Evolutionary conservation across 2,329 filamentous ascomycete species (phyloP).

Genomic region (Trichoderma sp.): DNA sequence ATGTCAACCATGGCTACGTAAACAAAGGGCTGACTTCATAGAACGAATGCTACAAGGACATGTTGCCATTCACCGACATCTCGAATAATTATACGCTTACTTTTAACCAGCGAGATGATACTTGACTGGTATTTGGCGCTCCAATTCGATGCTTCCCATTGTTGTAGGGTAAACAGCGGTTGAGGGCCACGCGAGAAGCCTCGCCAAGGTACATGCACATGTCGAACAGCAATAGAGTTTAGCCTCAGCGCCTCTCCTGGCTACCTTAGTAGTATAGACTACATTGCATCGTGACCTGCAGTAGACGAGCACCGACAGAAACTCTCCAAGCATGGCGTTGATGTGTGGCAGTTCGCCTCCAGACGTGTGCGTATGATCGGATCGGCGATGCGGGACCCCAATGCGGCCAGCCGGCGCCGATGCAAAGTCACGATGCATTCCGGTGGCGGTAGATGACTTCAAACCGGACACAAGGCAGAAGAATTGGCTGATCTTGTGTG

Average conservation of each 20-base stretch:
- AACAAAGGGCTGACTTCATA: too few relatives aligned
- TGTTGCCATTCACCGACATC: too few relatives aligned
- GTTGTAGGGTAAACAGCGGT: background rate
- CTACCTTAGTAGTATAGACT: too few relatives aligned
- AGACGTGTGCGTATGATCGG: background rate
- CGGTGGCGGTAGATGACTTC: conserved; percentile 7
- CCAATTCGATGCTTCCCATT: background rate
- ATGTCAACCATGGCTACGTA: too few relatives aligned
- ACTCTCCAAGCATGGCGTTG: background rate
- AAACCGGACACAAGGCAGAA: background rate
- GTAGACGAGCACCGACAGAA: too few relatives aligned
- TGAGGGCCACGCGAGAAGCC: background rate
- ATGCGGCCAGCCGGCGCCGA: conserved; percentile 9
- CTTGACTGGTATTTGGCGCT: background rate
- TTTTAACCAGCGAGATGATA: background rate
- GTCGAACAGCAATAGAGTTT: background rate
- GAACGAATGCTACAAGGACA: too few relatives aligned
- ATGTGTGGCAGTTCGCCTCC: background rate
- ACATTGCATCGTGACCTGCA: too few relatives aligned
- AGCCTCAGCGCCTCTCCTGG: background rate
- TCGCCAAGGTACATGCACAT: background rate
- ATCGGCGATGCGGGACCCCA: conserved; percentile 1
- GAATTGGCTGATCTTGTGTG: background rate
- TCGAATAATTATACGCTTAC: too few relatives aligned
- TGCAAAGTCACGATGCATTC: background rate